A percentile compares a stretch with the other conserved stretches of the same genome.
Evolutionary conservation across 1,139 yeast genomes (phyloP).

Genomic region (Wickerhamomyces sp.): DNA sequence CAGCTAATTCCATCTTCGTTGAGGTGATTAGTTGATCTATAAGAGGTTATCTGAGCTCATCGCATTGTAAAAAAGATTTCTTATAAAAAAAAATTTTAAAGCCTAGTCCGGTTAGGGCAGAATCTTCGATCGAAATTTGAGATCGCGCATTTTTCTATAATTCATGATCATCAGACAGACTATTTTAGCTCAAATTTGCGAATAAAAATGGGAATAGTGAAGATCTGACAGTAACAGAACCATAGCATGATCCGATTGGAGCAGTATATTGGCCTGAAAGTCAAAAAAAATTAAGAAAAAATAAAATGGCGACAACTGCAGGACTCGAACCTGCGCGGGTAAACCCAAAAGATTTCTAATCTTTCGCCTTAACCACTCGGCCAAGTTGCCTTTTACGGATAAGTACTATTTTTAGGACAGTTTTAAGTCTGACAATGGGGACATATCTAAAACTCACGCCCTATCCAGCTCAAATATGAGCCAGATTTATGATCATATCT

Average conservation of each 20-base stretch:
- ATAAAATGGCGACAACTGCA: conserved; percentile 37
- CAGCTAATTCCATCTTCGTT: conserved; percentile 51
- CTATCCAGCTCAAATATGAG: too few relatives aligned
- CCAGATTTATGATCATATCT: too few relatives aligned
- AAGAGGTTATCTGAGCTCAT: conserved; percentile 5
- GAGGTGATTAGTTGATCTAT: not conserved
- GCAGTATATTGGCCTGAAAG: not conserved
- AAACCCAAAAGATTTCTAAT: conserved; percentile 48
- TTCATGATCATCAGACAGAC: too few relatives aligned
- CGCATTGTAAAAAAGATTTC: conserved; percentile 2
- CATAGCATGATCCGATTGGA: conserved; percentile 1
- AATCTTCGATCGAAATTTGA: too few relatives aligned
- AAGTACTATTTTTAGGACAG: too few relatives aligned
- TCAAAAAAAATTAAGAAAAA: conserved; percentile 2
- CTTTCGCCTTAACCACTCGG: conserved; percentile 54
- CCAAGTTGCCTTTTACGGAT: conserved; percentile 35
- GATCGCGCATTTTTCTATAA: too few relatives aligned
- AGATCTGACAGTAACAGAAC: too few relatives aligned
- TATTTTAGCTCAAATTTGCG: too few relatives aligned
- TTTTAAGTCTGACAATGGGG: too few relatives aligned
- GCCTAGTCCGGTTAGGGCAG: not conserved
- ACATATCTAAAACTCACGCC: too few relatives aligned
- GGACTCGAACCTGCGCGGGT: conserved; percentile 47
- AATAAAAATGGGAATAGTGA: too few relatives aligned
- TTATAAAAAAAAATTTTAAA: conserved; percentile 7